A percentile compares a stretch with the other conserved stretches of the same genome.
These are phyloP conservation scores for Erigeron philadelphicus DNA, from an alignment of 140 eudicot genomes.

Conservation along the genomic window DNA sequence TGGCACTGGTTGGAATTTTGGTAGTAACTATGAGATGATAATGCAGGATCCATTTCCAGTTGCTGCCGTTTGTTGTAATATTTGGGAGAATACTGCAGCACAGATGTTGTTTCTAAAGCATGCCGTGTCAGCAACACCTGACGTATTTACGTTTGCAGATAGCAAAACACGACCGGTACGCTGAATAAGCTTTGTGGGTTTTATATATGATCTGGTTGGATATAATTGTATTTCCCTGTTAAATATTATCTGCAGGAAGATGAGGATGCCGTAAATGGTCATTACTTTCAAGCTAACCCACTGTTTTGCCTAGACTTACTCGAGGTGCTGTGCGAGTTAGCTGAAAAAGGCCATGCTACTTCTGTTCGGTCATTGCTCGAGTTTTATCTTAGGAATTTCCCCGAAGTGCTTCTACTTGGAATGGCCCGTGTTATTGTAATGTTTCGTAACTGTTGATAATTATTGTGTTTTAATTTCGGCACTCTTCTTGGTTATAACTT, in stretches of 20 bases:
- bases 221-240: background rate
- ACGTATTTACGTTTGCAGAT: conserved; percentile 58
- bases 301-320: conserved; percentile 61
- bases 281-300: conserved; percentile 41
- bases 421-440: conserved; percentile 59
- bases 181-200: background rate
- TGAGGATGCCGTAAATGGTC: conserved; percentile 10
- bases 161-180: conserved; percentile 53
- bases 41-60: conserved; percentile 57
- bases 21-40: background rate
- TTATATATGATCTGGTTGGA: background rate
- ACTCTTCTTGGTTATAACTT: background rate
- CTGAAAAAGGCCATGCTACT: conserved; percentile 56
- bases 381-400: conserved; percentile 46
- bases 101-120: conserved; percentile 55
- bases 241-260: conserved; percentile 31
- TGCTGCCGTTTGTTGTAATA: conserved; percentile 50
- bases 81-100: conserved; percentile 60
- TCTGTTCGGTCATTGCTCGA: conserved; percentile 45
- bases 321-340: conserved; percentile 59
- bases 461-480: background rate
- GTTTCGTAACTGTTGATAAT: conserved; percentile 11
- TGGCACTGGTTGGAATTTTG: background rate
- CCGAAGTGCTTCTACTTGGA: conserved; percentile 56
- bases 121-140: conserved; percentile 55